Evolutionary conservation across 1,284 basidiomycete species (phyloP).

Genomic region (Sutorius eximius): DNA sequence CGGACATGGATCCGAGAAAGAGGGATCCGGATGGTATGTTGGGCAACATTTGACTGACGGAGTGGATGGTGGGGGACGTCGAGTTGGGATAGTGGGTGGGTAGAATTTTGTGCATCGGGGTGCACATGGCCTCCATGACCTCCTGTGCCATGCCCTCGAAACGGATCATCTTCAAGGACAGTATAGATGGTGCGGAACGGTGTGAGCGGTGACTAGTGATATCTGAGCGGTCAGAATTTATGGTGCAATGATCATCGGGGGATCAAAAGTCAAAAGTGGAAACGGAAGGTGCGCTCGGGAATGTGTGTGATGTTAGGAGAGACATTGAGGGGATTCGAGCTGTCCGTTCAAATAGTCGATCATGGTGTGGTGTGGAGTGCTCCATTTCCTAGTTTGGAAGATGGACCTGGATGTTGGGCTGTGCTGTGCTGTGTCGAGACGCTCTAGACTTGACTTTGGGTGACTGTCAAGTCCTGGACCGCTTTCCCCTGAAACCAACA

Average conservation of each 20-base stretch:
- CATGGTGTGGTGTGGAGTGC: slow-evolving; percentile 20
- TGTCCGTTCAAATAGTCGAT: slow-evolving; percentile 32
- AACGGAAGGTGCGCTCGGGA: neutral
- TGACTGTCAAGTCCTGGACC: neutral
- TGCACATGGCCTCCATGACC: slow-evolving; percentile 77
- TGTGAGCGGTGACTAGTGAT: neutral
- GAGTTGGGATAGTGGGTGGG: slow-evolving; percentile 38
- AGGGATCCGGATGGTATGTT: slow-evolving; percentile 40
- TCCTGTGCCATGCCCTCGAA: slow-evolving; percentile 68
- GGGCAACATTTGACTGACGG: slow-evolving; percentile 20
- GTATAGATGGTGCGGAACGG: neutral
- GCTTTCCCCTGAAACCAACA: slow-evolving; percentile 3
- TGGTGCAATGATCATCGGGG: slow-evolving; percentile 4
- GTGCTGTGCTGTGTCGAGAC: slow-evolving; percentile 6
- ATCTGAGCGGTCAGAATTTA: slow-evolving; percentile 5
- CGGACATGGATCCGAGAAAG: slow-evolving; percentile 56
- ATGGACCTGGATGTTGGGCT: slow-evolving; percentile 19
- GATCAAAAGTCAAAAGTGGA: neutral
- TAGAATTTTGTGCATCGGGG: slow-evolving; percentile 72
- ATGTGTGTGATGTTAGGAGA: slow-evolving; percentile 18
- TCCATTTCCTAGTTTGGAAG: slow-evolving; percentile 28
- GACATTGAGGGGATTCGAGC: slow-evolving; percentile 8
- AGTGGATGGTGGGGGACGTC: slow-evolving; percentile 23
- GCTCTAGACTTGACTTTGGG: slow-evolving; percentile 12
- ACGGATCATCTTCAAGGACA: slow-evolving; percentile 54